Percentiles rank a stretch among this genome's conserved stretches.
Evolutionary conservation across 257 asterid genomes (phyloP).

Genomic region (Coffea eugenioides): DNA sequence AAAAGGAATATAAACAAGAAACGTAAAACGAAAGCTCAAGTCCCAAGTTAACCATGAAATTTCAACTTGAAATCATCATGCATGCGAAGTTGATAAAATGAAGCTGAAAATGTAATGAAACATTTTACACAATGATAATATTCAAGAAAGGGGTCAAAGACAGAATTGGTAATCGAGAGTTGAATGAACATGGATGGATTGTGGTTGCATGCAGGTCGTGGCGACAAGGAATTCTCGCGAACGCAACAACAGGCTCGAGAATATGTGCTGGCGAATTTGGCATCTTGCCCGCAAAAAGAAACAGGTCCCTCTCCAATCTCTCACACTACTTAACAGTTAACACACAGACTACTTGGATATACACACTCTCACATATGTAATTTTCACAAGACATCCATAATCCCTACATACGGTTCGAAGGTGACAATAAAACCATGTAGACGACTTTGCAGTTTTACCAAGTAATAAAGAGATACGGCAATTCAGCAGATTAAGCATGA

Average conservation of each 20-base stretch:
- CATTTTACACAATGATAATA: not conserved
- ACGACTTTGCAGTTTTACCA: not conserved
- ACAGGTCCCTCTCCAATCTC: conserved; percentile 35
- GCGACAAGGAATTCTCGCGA: conserved; percentile 62
- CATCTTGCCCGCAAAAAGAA: conserved; percentile 72
- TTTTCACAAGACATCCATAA: not conserved
- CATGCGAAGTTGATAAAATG: no score
- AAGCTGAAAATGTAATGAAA: no score
- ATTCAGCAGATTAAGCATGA: not conserved
- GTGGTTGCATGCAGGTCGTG: conserved; percentile 36
- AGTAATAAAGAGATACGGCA: not conserved
- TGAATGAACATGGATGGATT: not conserved
- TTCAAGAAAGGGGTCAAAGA: not conserved
- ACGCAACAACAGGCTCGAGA: conserved; percentile 64
- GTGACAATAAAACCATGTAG: not conserved
- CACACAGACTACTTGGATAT: not conserved
- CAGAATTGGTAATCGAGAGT: not conserved
- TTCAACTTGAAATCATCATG: not conserved
- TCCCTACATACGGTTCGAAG: no score
- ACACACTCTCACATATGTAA: not conserved
- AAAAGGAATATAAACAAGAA: no score
- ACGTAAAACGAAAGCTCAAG: not conserved
- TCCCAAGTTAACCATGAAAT: not conserved
- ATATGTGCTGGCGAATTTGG: conserved; percentile 86
- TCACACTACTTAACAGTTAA: not conserved